phyloP scores from a whole-genome alignment of 352 stramenopile species.

The Aphanomyces cochlioides region DNA sequence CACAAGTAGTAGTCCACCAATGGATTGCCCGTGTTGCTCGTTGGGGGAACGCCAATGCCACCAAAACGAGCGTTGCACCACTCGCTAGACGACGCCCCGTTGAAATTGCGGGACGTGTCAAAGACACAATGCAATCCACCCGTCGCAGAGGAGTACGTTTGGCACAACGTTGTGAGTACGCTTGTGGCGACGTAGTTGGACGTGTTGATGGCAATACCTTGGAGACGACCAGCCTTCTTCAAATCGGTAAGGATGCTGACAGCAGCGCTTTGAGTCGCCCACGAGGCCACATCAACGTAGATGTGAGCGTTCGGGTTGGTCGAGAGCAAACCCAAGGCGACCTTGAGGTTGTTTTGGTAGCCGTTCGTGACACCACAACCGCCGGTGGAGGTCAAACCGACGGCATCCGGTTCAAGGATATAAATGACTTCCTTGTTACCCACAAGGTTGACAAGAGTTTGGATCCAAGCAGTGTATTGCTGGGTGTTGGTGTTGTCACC shows the following conservation, averaged over 20 bases:
- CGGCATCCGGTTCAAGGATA: constrained; percentile 59
- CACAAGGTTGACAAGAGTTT: constrained; percentile 40
- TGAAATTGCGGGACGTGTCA: constrained; percentile 43
- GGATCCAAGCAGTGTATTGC: constrained; percentile 50
- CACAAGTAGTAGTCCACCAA: constrained; percentile 43
- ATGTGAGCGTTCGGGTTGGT: constrained; percentile 54
- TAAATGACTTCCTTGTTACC: constrained; percentile 60
- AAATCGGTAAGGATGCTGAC: constrained; percentile 38
- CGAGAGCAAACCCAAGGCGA: constrained; percentile 43
- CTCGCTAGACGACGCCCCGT: constrained; percentile 31
- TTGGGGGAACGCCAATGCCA: constrained; percentile 42
- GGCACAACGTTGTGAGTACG: constrained; percentile 50
- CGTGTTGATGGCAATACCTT: constrained; percentile 66
- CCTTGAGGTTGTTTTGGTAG: constrained; percentile 51
- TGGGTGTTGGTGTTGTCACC: constrained; percentile 41
- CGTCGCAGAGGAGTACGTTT: neutral
- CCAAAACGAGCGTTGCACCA: constrained; percentile 46
- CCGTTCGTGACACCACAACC: constrained; percentile 40
- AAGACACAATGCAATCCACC: constrained; percentile 44
- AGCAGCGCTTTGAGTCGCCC: constrained; percentile 42
- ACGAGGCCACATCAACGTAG: constrained; percentile 61
- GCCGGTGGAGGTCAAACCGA: constrained; percentile 44
- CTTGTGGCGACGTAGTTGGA: constrained; percentile 61
- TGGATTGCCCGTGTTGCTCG: constrained; percentile 35
- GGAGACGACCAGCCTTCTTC: constrained; percentile 39